Evolutionary conservation across 176 grass and related monocot genomes (phyloP).

Genomic region (Stipa capillata): DNA sequence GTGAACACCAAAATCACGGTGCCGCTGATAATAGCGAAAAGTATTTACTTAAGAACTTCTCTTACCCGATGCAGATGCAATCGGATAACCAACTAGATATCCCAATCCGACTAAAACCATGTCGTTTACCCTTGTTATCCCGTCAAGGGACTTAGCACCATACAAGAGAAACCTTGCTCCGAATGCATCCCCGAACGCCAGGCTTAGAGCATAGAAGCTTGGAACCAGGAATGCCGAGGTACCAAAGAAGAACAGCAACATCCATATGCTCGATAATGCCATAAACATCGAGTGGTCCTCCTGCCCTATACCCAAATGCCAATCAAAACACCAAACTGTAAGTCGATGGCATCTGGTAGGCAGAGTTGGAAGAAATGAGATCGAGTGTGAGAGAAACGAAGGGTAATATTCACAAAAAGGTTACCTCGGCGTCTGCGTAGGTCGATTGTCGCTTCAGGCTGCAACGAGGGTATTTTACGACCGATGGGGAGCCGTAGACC

Average conservation of each 20-base stretch:
- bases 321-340: constrained; percentile 28
- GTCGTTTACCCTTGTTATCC: constrained; percentile 42
- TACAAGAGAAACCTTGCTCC: constrained; percentile 47
- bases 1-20: background rate
- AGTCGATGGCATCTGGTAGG: too few relatives aligned
- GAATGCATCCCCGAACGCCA: constrained; percentile 33
- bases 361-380: background rate
- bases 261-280: constrained; percentile 73
- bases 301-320: constrained; percentile 81
- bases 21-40: background rate
- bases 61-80: constrained; percentile 74
- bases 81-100: constrained; percentile 64
- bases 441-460: constrained; percentile 79
- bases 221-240: constrained; percentile 55
- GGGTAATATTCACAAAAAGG: background rate
- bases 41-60: background rate
- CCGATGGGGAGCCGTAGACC: constrained; percentile 78
- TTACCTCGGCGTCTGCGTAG: constrained; percentile 89
- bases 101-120: constrained; percentile 55
- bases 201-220: constrained; percentile 36
- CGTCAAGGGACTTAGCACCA: constrained; percentile 29
- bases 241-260: constrained; percentile 62
- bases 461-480: constrained; percentile 88
- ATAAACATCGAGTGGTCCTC: constrained; percentile 81
- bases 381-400: constrained; percentile 16